Evolutionary conservation across 257 asterid genomes (phyloP).

Genomic region (Gynochthodes officinalis): DNA sequence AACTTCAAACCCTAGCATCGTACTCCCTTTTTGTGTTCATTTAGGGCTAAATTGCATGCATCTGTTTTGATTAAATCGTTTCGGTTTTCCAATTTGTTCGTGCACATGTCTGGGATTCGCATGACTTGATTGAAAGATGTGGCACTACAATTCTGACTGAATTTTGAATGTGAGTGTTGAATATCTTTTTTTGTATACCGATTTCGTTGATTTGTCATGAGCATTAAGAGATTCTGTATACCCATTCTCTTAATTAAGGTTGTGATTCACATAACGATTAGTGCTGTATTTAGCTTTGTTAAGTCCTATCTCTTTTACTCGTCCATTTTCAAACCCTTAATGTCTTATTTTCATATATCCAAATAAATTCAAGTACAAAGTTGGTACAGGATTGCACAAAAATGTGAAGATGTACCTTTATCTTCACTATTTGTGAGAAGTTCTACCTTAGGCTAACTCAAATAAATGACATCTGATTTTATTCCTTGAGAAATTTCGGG

Average conservation of each 20-base stretch:
- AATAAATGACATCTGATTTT: not conserved
- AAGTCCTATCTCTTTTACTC: not conserved
- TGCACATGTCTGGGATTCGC: not conserved
- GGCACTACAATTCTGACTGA: not conserved
- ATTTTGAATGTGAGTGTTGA: not conserved
- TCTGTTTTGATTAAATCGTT: constrained; percentile 1
- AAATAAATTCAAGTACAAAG: not conserved
- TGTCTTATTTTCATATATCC: not conserved
- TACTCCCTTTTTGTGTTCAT: not conserved
- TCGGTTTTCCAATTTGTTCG: not conserved
- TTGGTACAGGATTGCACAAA: not conserved
- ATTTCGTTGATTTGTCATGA: not conserved
- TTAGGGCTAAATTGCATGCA: constrained; percentile 6
- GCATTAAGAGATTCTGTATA: not conserved
- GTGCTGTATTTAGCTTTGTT: not conserved
- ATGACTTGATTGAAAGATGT: constrained; percentile 6
- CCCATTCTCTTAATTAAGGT: too few relatives aligned
- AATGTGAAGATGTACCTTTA: not conserved
- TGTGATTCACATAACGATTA: not conserved
- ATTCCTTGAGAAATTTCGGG: not conserved
- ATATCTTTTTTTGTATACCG: not conserved
- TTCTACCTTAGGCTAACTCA: not conserved
- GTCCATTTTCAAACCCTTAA: not conserved
- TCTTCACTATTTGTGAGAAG: not conserved
- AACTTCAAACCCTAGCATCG: too few relatives aligned